A percentile compares a stretch with the other conserved stretches of the same genome.
Conservation (phyloP, 1,284 basidiomycete species). For the Tausonia pullulans region DNA sequence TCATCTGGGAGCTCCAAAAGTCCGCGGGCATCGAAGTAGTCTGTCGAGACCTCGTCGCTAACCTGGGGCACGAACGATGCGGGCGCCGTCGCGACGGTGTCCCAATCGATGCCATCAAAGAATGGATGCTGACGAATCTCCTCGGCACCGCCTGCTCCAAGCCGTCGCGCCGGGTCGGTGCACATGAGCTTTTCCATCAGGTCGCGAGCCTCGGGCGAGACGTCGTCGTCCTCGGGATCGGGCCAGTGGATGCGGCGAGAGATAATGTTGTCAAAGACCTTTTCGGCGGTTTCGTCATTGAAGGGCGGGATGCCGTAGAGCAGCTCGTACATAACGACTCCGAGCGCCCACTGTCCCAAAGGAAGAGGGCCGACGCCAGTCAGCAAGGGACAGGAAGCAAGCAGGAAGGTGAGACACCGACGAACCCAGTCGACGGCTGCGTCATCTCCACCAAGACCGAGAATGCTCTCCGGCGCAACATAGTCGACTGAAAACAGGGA, state of each 20-base stretch:
- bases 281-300: slow-evolving; percentile 91
- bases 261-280: slow-evolving; percentile 96
- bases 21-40: slow-evolving; percentile 96
- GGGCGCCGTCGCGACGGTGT: slow-evolving; percentile 71
- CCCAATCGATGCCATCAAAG: slow-evolving; percentile 86
- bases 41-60: slow-evolving; percentile 91
- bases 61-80: slow-evolving; percentile 94
- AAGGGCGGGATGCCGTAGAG: slow-evolving; percentile 94
- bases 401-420: slow-evolving; percentile 19
- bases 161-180: slow-evolving; percentile 62
- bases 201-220: slow-evolving; percentile 76
- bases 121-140: slow-evolving; percentile 91
- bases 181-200: slow-evolving; percentile 85
- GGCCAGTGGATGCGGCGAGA: slow-evolving; percentile 88
- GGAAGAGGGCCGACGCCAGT: slow-evolving; percentile 11
- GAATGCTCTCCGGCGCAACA: slow-evolving; percentile 88
- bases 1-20: slow-evolving; percentile 39
- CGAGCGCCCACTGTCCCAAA: slow-evolving; percentile 70
- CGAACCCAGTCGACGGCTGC: slow-evolving; percentile 90
- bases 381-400: slow-evolving; percentile 11
- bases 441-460: slow-evolving; percentile 91
- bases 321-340: slow-evolving; percentile 98
- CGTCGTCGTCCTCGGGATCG: slow-evolving; percentile 58
- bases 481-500: slow-evolving; percentile 57
- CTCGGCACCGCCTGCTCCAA: slow-evolving; percentile 78